These are phyloP conservation scores for Aspergillus aculeatinus DNA, from an alignment of 2,329 filamentous ascomycete genomes.

Conservation along the genomic window DNA sequence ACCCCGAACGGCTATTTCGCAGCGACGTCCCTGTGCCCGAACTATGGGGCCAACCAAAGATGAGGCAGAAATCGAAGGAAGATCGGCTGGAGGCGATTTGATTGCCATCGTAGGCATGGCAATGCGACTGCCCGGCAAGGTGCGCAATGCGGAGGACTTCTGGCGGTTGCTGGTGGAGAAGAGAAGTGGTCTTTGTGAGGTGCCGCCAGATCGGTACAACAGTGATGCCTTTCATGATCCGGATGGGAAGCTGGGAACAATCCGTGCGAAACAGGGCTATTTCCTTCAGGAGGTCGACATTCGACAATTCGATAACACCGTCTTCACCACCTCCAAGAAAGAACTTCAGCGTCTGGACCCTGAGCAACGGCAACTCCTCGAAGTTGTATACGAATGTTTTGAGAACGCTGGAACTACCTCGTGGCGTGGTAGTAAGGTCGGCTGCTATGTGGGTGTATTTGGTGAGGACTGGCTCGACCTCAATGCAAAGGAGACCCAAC, in stretches of 20 bases:
- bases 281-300: slow-evolving; percentile 32
- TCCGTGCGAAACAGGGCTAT: slow-evolving; percentile 19
- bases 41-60: no score
- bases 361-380: slow-evolving; percentile 33
- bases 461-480: slow-evolving; percentile 28
- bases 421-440: slow-evolving; percentile 32
- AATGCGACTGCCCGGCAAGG: slow-evolving; percentile 22
- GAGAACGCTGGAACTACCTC: slow-evolving; percentile 29
- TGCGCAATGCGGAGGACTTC: slow-evolving; percentile 18
- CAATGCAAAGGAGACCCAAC: slow-evolving; percentile 17
- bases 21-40: no score
- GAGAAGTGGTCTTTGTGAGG: slow-evolving; percentile 15
- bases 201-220: slow-evolving; percentile 27
- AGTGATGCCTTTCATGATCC: slow-evolving; percentile 24
- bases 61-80: no score
- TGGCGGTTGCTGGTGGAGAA: slow-evolving; percentile 24
- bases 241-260: slow-evolving; percentile 8
- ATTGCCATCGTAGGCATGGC: slow-evolving; percentile 14
- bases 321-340: slow-evolving; percentile 25
- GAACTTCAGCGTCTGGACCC: slow-evolving; percentile 33
- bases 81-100: no score
- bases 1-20: no score
- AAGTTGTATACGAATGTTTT: slow-evolving; percentile 33
- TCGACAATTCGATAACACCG: slow-evolving; percentile 22
- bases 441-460: slow-evolving; percentile 27